Evolutionary conservation across 768 basidiomycete species (phyloP).

Genomic region (Serendipita indica): DNA sequence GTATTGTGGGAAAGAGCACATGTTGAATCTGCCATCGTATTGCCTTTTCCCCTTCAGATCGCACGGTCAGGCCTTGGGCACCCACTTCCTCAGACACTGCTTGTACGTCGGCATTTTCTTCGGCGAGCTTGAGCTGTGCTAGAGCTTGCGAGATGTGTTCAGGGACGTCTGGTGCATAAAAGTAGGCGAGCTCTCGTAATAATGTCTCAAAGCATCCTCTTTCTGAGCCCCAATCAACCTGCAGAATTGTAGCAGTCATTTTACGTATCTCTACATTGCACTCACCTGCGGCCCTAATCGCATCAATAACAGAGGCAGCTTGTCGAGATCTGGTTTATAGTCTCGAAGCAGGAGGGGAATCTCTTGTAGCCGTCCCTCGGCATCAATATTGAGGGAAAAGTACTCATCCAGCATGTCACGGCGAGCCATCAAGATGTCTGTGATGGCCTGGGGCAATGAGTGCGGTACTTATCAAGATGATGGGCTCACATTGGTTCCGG

Average conservation of each 20-base stretch:
- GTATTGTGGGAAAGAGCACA: conserved; percentile 72
- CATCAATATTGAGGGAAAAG: conserved; percentile 62
- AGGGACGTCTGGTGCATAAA: conserved; percentile 54
- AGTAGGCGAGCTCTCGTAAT: conserved; percentile 78
- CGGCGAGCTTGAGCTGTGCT: too few relatives aligned
- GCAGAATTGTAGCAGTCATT: not conserved
- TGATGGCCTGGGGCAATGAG: conserved; percentile 37
- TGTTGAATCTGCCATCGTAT: conserved; percentile 83
- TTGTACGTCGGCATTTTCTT: conserved; percentile 16
- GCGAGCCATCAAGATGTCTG: conserved; percentile 39
- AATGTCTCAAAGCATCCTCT: conserved; percentile 73
- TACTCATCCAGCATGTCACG: conserved; percentile 87
- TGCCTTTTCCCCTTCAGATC: conserved; percentile 39
- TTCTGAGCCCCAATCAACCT: conserved; percentile 87
- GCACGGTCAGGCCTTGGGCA: not conserved
- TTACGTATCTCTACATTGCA: not conserved
- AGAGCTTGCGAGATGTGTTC: conserved; percentile 13
- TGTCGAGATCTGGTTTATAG: conserved; percentile 82
- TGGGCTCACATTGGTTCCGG: conserved; percentile 56
- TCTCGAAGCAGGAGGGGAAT: conserved; percentile 73
- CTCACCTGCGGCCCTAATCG: conserved; percentile 79
- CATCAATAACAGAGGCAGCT: conserved; percentile 80
- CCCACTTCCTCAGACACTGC: conserved; percentile 11
- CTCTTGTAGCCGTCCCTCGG: conserved; percentile 51
- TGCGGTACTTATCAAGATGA: not conserved